Evolutionary conservation across 352 stramenopile species (phyloP), one percentile per base, ranked within the genome.

Genomic region (Phytophthora crassamura): DNA sequence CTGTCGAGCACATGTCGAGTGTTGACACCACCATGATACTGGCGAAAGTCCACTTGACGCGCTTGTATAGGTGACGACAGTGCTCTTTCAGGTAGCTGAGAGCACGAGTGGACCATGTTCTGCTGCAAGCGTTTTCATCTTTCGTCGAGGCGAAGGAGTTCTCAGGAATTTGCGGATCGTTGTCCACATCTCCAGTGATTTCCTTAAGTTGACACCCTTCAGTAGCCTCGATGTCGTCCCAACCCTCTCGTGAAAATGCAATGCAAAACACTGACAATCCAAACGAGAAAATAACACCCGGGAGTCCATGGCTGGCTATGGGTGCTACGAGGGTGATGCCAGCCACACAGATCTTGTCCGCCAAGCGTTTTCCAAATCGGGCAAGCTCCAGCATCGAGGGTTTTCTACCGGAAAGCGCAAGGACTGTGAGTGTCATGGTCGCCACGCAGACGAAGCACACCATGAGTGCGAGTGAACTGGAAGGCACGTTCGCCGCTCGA

Each of bases 31-130:
- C 43, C 52, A 90, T 84, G 49, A 90, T 84, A n/a, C 71, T 69
- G 22, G 89, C 83, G 47, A 90, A 93, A 11, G 84, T 90, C 84
- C 84, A 93, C 55, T 88, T 91, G 7, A 89, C 74, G 16, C 84
- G 72, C 59, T 84, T 91, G 67, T 90, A 91, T 45, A 90, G 59
- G 58, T 81, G 79, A 32, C 72, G 71, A 25, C 83, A 91, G 46
- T 41, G 46, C 14, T 66, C 49, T 53, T 74, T 77, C 38, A 77
- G 45, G 16, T 49, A 66, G 52, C 47, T 61, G 38, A 79, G 41
- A 20, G 39, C 66, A 59, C 42, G 56, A 52, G 42, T 18, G 38
- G 60, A 62, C 66, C 66, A 77, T 34, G 64, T 64, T 16, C 50
- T 36, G 28, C 28, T 57, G 5, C 34, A 25, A 14, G 34, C 50